Conservation (phyloP, 176 grass and related monocot species). For the Aechmea fasciata region DNA sequence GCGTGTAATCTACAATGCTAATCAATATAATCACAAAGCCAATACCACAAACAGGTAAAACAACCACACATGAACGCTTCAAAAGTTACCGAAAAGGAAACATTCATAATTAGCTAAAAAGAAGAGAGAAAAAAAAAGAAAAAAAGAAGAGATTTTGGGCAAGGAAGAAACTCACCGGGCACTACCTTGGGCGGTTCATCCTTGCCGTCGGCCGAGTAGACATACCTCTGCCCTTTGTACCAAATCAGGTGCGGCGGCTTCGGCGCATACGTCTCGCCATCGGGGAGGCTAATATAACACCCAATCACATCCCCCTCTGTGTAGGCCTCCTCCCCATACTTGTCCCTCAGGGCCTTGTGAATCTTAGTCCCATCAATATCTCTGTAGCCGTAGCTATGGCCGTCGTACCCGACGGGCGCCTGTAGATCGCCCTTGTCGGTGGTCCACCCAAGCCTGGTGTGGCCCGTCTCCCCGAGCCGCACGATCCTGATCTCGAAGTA, state of each 20-base stretch:
- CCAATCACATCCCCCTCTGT: constrained; percentile 69
- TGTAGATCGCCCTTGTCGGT: constrained; percentile 84
- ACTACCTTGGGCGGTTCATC: constrained; percentile 48
- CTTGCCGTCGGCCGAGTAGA: constrained; percentile 46
- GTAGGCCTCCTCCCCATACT: constrained; percentile 56
- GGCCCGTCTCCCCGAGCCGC: constrained; percentile 46
- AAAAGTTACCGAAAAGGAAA: too few relatives aligned
- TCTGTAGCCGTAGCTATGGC: constrained; percentile 61
- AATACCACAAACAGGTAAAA: neutral
- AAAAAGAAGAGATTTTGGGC: neutral
- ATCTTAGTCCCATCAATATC: constrained; percentile 76
- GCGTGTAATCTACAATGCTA: neutral
- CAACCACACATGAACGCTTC: too few relatives aligned
- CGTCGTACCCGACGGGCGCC: constrained; percentile 69
- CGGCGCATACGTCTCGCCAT: constrained; percentile 59
- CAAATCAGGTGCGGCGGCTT: constrained; percentile 61
- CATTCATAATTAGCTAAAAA: too few relatives aligned
- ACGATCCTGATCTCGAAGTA: constrained; percentile 72
- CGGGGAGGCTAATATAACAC: constrained; percentile 78
- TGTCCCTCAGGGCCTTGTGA: constrained; percentile 62
- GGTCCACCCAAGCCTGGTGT: constrained; percentile 77
- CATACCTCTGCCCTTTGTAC: constrained; percentile 73
- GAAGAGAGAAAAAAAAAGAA: too few relatives aligned
- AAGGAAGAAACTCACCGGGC: constrained; percentile 52
- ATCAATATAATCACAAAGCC: neutral